Percentiles rank a stretch among this genome's conserved stretches.
These are phyloP conservation scores for Ricinus communis DNA, from an alignment of 345 rosid genomes.

Conservation along the genomic window DNA sequence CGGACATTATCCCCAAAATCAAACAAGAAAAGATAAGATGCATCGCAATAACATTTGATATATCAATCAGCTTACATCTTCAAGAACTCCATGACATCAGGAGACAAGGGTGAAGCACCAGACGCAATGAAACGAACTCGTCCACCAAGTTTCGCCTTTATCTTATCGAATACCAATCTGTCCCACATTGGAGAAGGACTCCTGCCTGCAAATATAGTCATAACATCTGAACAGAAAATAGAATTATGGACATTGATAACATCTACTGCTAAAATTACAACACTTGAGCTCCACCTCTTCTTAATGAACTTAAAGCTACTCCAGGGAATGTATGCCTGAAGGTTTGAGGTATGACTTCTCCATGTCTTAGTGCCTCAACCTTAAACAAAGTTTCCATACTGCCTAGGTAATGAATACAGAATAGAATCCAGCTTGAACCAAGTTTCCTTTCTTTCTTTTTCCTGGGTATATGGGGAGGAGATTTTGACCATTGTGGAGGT, in stretches of 20 bases:
- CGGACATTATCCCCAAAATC: neutral
- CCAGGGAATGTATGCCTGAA: too few relatives aligned
- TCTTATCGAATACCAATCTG: slow-evolving; percentile 92
- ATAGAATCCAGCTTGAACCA: too few relatives aligned
- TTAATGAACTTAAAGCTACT: neutral
- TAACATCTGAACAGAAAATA: neutral
- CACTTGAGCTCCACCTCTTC: neutral
- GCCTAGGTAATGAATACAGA: too few relatives aligned
- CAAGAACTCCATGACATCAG: slow-evolving; percentile 90
- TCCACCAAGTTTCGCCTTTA: slow-evolving; percentile 88
- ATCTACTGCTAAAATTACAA: neutral
- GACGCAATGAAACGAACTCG: slow-evolving; percentile 75
- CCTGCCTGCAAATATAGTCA: slow-evolving; percentile 50
- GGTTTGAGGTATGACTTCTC: too few relatives aligned
- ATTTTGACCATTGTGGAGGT: too few relatives aligned
- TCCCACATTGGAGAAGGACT: slow-evolving; percentile 98
- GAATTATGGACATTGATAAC: neutral
- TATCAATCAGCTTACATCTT: slow-evolving; percentile 61
- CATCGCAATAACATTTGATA: neutral
- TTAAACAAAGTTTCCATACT: too few relatives aligned
- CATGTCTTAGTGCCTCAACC: too few relatives aligned
- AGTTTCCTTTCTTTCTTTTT: too few relatives aligned
- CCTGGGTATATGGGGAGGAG: too few relatives aligned
- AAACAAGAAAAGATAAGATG: neutral
- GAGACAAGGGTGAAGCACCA: slow-evolving; percentile 98